phyloP scores from a whole-genome alignment of 768 basidiomycete genomes.

The Mycena sanguinolenta region DNA sequence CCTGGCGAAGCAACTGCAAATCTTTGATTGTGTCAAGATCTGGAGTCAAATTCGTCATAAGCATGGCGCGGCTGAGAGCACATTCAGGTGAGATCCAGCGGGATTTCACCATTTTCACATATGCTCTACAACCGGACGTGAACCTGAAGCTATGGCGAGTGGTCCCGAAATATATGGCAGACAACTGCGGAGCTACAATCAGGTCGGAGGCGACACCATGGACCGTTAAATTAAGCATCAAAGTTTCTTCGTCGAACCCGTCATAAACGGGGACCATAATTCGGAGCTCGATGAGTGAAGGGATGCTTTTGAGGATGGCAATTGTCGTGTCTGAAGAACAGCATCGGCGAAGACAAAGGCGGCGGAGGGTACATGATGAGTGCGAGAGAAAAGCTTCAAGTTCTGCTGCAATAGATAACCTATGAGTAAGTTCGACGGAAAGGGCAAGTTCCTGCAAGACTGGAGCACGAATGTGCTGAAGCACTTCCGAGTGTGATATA shows the following conservation, averaged over 20 bases:
- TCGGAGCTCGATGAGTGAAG: background rate
- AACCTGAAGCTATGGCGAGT: too few relatives aligned
- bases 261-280: background rate
- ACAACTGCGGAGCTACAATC: background rate
- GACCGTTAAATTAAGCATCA: background rate
- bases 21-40: background rate
- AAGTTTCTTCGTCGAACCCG: background rate
- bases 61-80: background rate
- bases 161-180: background rate
- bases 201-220: background rate
- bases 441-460: background rate
- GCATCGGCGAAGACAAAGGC: background rate
- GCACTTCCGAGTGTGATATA: background rate
- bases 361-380: too few relatives aligned
- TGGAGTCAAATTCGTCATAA: background rate
- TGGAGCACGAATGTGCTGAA: background rate
- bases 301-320: background rate
- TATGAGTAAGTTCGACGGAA: too few relatives aligned
- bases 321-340: too few relatives aligned
- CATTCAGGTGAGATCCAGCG: background rate
- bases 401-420: background rate
- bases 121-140: background rate
- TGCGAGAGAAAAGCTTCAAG: background rate
- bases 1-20: background rate
- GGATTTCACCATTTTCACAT: background rate